Base-by-base conservation (phyloP, 371 early-diverging fungal genomes). In the Entomophthora muscae region DNA sequence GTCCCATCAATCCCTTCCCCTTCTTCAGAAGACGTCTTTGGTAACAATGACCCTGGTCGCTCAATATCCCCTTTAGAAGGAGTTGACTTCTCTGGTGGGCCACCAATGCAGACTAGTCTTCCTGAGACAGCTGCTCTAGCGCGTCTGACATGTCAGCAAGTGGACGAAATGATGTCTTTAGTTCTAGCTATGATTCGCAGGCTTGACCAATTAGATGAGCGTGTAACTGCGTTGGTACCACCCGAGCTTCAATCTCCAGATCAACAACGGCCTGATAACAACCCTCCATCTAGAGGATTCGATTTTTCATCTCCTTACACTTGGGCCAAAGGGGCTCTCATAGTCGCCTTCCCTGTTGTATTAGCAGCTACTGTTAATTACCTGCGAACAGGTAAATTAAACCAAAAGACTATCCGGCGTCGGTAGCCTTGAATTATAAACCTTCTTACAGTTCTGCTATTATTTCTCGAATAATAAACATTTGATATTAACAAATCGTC, bases 141-240 rank as follows among this genome's bases (percentile, higher is more conserved):
- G 3, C 13, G 33, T 3, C 33, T 61, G 1, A 61, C 61, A 17
- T 61, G 33, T 10, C 61, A 61, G 42, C 61, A 61, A 22, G 31
- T 61, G 3, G 61, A 61, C 26, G 61, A 61, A 32, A 61, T 61
- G 61, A 61, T 61, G 61, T 24, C 42, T 23, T 61, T 61, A 33
- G 61, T 61, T 32, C 13, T 61, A 32, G n/a, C 32, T 22, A 61
- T 61, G 61, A 33, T 61, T 21, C 61, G 61, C 10, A 30, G 61
- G n/a, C n/a, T 61, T n/a, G 61, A 61, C 42, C 32, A n/a, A 7
- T 51, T 61, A 13, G 61, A 61, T 17, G 61, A 61, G 2, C 13
- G 61, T 7, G 33, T 61, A 7, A 42, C 32, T 51, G 33, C 31
- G 26, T 51, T 61, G 21, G 26, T 58, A 32, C 59, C 59, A 21